Evolutionary conservation across 2,329 filamentous ascomycete species (phyloP).

Genomic region (Aspergillus neotritici): DNA sequence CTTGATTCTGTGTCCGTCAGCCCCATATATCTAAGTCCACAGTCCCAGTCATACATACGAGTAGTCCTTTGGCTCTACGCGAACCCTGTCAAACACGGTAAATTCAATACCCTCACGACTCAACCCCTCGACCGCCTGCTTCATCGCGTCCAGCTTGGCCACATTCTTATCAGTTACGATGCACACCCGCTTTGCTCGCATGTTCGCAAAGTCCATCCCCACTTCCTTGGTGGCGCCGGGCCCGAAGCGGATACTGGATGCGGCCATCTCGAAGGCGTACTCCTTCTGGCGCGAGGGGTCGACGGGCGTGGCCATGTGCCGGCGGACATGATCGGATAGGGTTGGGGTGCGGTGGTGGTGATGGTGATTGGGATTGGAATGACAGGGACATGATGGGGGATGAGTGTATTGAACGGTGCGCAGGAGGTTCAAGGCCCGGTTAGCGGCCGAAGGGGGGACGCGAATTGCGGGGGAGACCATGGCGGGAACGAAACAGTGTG

Average conservation of each 20-base stretch:
- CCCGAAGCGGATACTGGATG: constrained; percentile 88
- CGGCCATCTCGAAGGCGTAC: constrained; percentile 98
- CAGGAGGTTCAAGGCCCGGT: constrained; percentile 56
- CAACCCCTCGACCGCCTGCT: constrained; percentile 76
- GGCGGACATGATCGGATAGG: constrained; percentile 50
- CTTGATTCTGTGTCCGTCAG: constrained; percentile 57
- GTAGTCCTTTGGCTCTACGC: constrained; percentile 90
- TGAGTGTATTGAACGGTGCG: constrained; percentile 88
- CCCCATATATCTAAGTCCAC: background rate
- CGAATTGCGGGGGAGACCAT: constrained; percentile 40
- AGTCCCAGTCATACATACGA: constrained; percentile 52
- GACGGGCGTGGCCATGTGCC: constrained; percentile 68
- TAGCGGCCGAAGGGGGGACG: constrained; percentile 43
- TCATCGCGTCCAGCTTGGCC: constrained; percentile 77
- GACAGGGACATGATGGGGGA: constrained; percentile 83
- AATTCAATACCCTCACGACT: constrained; percentile 72
- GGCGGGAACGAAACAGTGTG: constrained; percentile 6
- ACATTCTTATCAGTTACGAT: constrained; percentile 88
- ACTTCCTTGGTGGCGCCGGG: constrained; percentile 91
- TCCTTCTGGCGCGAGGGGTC: constrained; percentile 73
- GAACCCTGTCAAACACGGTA: constrained; percentile 72
- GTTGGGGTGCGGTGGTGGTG: constrained; percentile 58
- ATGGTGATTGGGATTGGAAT: constrained; percentile 79
- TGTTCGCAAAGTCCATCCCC: constrained; percentile 93
- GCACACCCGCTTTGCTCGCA: constrained; percentile 79